Base-by-base conservation (phyloP, 2,329 filamentous ascomycete species). In the Dactylellina leptospora region DNA sequence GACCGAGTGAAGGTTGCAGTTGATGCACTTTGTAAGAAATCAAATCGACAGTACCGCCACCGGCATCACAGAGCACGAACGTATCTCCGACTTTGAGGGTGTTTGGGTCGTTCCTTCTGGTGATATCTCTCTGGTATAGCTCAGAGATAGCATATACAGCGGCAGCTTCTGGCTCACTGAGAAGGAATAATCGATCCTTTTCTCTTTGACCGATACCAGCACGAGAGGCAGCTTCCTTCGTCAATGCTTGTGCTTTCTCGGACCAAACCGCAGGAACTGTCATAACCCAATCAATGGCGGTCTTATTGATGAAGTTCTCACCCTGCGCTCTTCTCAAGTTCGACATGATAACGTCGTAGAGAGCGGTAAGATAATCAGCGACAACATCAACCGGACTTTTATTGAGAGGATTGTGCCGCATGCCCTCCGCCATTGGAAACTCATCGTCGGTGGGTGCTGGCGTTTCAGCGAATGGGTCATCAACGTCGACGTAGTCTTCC, bases 1-100 rank as follows among this genome's bases (percentile, higher is more conserved):
- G 36, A 6, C 69, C 50, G 10, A 73, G 58, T 11, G 60, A 66
- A 10, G 69, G 69, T 16, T 73, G 61, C 13, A 73, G 38, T 20
- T 73, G 69, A 3, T 97, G 93, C 68, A 99, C 93, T 80, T 97
- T 93, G 80, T 99, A 97, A 16, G 95, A 93, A 78, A 97, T 97
- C 84, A 99, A 85, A 88, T 99, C 95, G 76, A 85, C 83, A 0
- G 83, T 85, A 13, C 84, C 84, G 23, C 84, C 84, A 5, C 95
- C 95, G 78, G 84, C 84, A 74, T 86, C 84, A 40, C 84, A 84
- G 0, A 85, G 80, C 11, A 85, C 82, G 55, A 85, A 83, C n/a
- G 80, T 82, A 36, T 84, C 82, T 13, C 81, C 82, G 9, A 81
- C 75, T 62, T 82, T 78, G 28, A 85, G 76, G 33, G 54, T 59